phyloP scores from a whole-genome alignment of 1,139 yeast species.

The Debaryomyces udenii region DNA sequence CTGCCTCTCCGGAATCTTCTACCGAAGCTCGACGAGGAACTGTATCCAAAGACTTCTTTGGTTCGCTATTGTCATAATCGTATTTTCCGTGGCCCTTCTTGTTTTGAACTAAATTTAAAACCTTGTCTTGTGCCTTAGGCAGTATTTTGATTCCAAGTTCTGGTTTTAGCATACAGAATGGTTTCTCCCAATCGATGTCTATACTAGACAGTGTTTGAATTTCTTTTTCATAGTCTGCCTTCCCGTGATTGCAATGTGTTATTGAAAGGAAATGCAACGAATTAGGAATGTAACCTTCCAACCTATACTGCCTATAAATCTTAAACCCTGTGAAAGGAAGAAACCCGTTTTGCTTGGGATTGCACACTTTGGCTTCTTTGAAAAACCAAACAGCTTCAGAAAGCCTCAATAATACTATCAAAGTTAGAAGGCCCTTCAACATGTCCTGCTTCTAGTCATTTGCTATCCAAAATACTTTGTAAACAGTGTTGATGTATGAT shows the following conservation, averaged over 20 bases:
- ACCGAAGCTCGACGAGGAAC: too few relatives aligned
- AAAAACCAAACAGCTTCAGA: constrained; percentile 21
- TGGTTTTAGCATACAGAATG: constrained; percentile 52
- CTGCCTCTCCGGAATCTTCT: too few relatives aligned
- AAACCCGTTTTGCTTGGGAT: constrained; percentile 31
- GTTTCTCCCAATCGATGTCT: constrained; percentile 55
- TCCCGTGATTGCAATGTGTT: constrained; percentile 59
- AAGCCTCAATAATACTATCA: too few relatives aligned
- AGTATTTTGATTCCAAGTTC: constrained; percentile 19
- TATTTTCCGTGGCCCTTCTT: neutral
- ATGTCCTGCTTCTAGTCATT: too few relatives aligned
- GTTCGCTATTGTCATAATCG: neutral
- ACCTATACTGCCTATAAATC: constrained; percentile 53
- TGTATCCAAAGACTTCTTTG: too few relatives aligned
- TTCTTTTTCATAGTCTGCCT: constrained; percentile 48
- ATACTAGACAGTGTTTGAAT: constrained; percentile 35
- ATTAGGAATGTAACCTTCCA: constrained; percentile 42
- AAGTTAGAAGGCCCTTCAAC: too few relatives aligned
- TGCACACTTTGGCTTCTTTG: constrained; percentile 39
- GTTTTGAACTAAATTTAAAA: constrained; percentile 14
- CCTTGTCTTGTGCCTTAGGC: constrained; percentile 15
- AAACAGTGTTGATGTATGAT: constrained; percentile 2
- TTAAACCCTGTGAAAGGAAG: constrained; percentile 62
- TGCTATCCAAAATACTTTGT: too few relatives aligned
- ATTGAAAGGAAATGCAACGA: constrained; percentile 52